Evolutionary conservation across 352 stramenopile genomes (phyloP).

Genomic region (Sclerospora graminicola): DNA sequence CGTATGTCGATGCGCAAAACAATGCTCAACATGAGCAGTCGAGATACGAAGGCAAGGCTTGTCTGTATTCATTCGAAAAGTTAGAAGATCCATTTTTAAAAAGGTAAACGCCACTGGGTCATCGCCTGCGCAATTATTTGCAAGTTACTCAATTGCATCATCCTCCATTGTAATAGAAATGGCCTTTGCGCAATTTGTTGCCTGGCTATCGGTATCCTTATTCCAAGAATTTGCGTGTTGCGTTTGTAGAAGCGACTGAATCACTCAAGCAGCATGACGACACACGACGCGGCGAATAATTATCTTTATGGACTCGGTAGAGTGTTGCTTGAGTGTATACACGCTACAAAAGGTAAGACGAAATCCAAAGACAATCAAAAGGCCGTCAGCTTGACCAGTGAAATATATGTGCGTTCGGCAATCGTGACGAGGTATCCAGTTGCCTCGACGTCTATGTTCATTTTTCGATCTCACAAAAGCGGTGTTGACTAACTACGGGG

Average conservation of each 20-base stretch:
- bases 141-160: constrained; percentile 50
- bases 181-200: neutral
- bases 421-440: too few relatives aligned
- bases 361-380: constrained; percentile 34
- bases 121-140: constrained; percentile 66
- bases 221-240: constrained; percentile 1
- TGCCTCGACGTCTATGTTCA: too few relatives aligned
- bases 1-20: constrained; percentile 59
- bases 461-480: too few relatives aligned
- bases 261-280: constrained; percentile 16
- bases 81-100: constrained; percentile 69
- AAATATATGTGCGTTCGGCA: too few relatives aligned
- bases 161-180: constrained; percentile 37
- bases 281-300: constrained; percentile 57
- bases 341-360: constrained; percentile 72
- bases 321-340: constrained; percentile 69
- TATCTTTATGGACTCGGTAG: constrained; percentile 41
- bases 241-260: constrained; percentile 19
- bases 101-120: constrained; percentile 73
- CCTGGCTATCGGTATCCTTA: neutral
- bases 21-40: constrained; percentile 51
- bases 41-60: constrained; percentile 33
- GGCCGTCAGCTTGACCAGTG: neutral
- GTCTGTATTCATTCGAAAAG: constrained; percentile 18
- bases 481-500: too few relatives aligned